Percentiles rank a stretch among this genome's conserved stretches.
These are phyloP conservation scores for Fagus sylvatica DNA, from an alignment of 306 rosid genomes.

Conservation along the genomic window DNA sequence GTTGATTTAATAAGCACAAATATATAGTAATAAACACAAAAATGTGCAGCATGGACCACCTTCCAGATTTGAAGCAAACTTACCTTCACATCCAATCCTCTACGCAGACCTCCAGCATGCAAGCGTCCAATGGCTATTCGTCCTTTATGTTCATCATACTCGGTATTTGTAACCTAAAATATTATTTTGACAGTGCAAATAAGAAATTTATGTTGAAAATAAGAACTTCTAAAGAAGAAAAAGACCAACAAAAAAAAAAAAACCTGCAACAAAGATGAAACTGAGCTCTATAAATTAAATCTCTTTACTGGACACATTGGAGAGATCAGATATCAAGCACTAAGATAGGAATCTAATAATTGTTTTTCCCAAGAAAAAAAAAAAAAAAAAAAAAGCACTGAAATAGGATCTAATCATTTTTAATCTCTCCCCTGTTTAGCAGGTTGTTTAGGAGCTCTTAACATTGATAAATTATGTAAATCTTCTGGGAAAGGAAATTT, in stretches of 20 bases:
- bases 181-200: conserved; percentile 13
- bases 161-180: conserved; percentile 74
- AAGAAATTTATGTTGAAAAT: conserved; percentile 13
- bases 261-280: not conserved
- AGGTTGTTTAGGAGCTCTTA: not conserved
- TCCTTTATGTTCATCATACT: conserved; percentile 96
- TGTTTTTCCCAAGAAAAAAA: too few species aligned
- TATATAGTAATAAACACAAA: not conserved
- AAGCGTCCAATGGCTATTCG: conserved; percentile 98
- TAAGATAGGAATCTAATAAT: not conserved
- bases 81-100: conserved; percentile 90
- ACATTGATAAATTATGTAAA: not conserved
- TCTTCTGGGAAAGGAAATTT: not conserved
- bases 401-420: not conserved
- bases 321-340: not conserved
- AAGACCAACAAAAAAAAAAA: not conserved
- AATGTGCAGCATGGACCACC: conserved; percentile 1
- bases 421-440: not conserved
- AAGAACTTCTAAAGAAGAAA: not conserved
- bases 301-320: not conserved
- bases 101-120: conserved; percentile 77
- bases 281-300: not conserved
- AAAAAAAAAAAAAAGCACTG: too few species aligned
- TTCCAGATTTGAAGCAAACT: conserved; percentile 34
- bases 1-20: conserved; percentile 18